These are phyloP conservation scores for Penicillium janthinellum DNA, from an alignment of 2,329 filamentous ascomycete species.

Conservation along the genomic window DNA sequence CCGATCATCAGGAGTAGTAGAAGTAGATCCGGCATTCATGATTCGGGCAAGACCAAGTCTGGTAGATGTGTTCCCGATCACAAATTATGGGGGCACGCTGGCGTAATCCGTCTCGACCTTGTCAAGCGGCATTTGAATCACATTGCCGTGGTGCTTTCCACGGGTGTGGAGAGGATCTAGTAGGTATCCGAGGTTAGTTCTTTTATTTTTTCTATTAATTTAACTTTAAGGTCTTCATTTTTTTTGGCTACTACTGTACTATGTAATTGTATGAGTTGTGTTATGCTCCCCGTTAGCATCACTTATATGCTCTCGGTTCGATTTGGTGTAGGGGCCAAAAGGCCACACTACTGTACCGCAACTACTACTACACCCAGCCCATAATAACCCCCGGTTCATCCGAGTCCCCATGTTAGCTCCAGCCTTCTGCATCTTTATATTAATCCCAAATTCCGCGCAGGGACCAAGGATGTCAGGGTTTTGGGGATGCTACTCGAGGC, in stretches of 20 bases:
- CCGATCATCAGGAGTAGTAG: constrained; percentile 1
- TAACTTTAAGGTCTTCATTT: neutral
- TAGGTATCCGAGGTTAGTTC: constrained; percentile 3
- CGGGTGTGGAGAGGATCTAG: constrained; percentile 7
- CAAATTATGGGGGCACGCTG: constrained; percentile 3
- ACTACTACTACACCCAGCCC: neutral
- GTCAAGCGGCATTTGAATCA: constrained; percentile 14
- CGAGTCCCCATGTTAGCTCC: constrained; percentile 6
- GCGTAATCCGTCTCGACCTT: constrained; percentile 3
- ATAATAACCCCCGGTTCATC: constrained; percentile 11
- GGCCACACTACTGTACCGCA: neutral
- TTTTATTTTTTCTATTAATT: neutral
- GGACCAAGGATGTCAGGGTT: neutral
- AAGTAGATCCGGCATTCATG: constrained; percentile 7
- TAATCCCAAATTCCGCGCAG: constrained; percentile 4
- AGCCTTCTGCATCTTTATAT: constrained; percentile 17
- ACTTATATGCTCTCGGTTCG: neutral
- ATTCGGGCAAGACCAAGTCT: constrained; percentile 1
- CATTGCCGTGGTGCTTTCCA: constrained; percentile 12
- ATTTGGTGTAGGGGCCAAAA: neutral
- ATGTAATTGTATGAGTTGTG: neutral
- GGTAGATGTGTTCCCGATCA: neutral
- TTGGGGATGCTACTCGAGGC: neutral
- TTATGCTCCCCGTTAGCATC: neutral
- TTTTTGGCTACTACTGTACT: neutral